phyloP scores from a whole-genome alignment of 192 early-diverging fungal species.

The Globomyces pollinis-pini region DNA sequence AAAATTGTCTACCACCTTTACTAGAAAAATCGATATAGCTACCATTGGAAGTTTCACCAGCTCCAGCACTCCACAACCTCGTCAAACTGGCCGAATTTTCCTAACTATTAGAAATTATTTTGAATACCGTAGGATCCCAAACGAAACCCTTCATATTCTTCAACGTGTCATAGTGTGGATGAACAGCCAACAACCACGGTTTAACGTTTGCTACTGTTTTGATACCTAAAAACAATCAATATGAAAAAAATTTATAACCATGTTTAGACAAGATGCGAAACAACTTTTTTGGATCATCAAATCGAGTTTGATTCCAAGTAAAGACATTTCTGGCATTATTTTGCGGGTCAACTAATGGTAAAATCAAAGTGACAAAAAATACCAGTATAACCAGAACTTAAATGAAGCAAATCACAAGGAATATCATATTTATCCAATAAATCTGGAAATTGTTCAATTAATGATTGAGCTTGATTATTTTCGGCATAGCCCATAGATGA shows the following conservation, averaged over 20 bases:
- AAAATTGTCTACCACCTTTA: conserved; percentile 34
- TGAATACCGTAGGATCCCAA: conserved; percentile 24
- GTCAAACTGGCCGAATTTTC: conserved; percentile 9
- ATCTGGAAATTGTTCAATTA: conserved; percentile 34
- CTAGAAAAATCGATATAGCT: conserved; percentile 54
- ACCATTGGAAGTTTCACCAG: conserved; percentile 30
- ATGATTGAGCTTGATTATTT: conserved; percentile 40
- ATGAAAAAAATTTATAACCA: conserved; percentile 13
- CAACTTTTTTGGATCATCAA: conserved; percentile 42
- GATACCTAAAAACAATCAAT: conserved; percentile 43
- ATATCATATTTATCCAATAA: conserved; percentile 34
- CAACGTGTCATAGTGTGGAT: conserved; percentile 43
- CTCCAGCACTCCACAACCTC: conserved; percentile 46
- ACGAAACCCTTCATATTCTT: conserved; percentile 31
- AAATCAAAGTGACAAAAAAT: too few species aligned
- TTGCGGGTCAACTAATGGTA: conserved; percentile 26
- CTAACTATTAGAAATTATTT: background rate
- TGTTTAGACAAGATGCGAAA: too few species aligned
- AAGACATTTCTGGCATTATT: conserved; percentile 48
- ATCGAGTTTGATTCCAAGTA: conserved; percentile 50
- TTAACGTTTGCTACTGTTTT: conserved; percentile 52
- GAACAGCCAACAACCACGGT: conserved; percentile 46
- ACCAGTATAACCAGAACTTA: conserved; percentile 55
- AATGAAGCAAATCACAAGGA: conserved; percentile 53
- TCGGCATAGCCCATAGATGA: conserved; percentile 61